Conservation (phyloP, 805 yeast genomes). For the Starmerella etchellsii region DNA sequence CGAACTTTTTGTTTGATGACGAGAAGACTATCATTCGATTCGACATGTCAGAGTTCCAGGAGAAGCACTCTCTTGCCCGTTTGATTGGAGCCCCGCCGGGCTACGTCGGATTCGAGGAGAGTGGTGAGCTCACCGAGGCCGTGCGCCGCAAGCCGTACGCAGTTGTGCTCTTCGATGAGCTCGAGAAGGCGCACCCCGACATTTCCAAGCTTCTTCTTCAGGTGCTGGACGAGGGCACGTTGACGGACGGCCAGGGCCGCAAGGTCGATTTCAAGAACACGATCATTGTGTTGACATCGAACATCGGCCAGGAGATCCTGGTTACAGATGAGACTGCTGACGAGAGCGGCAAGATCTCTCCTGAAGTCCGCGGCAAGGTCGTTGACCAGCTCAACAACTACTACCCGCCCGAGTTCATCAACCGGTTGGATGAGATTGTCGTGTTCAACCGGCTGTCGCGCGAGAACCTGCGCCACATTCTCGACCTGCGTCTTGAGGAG, state of each 20-base stretch:
- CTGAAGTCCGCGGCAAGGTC: conserved; percentile 43
- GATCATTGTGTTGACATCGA: conserved; percentile 90
- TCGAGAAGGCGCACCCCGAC: conserved; percentile 94
- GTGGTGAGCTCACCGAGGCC: conserved; percentile 92
- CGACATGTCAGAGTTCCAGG: conserved; percentile 98
- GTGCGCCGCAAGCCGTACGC: conserved; percentile 91
- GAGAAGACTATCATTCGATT: conserved; percentile 76
- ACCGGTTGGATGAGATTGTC: conserved; percentile 85
- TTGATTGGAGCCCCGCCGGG: conserved; percentile 98
- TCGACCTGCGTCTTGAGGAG: conserved; percentile 72
- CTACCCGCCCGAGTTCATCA: conserved; percentile 92
- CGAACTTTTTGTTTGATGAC: conserved; percentile 84
- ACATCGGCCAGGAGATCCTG: conserved; percentile 86
- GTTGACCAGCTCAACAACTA: conserved; percentile 51
- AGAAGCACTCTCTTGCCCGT: conserved; percentile 78
- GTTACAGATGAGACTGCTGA: conserved; percentile 43
- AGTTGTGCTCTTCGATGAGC: conserved; percentile 86
- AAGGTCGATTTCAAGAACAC: conserved; percentile 90
- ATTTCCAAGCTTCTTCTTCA: conserved; percentile 82
- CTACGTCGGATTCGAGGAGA: conserved; percentile 86
- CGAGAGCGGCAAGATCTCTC: conserved; percentile 44
- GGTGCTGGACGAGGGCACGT: conserved; percentile 86
- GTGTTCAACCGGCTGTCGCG: conserved; percentile 85
- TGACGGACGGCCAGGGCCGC: conserved; percentile 91
- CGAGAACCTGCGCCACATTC: conserved; percentile 59